A percentile compares a stretch with the other conserved stretches of the same genome.
Conservation (phyloP, 306 rosid genomes). For the Acacia confusa region DNA sequence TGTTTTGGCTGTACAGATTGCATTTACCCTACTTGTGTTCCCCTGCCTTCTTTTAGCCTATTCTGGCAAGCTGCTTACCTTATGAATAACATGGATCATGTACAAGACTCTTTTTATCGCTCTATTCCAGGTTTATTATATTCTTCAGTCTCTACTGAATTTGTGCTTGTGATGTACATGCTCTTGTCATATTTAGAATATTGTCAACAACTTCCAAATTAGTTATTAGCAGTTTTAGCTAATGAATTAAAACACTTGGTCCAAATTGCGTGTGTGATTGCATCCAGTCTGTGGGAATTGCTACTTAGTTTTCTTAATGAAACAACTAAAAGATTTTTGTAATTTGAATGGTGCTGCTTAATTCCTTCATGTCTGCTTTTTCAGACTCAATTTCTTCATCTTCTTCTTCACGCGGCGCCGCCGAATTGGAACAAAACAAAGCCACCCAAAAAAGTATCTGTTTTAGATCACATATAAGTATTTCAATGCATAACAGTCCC, state of each 20-base stretch:
- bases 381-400: no score
- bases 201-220: conserved; percentile 1
- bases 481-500: no score
- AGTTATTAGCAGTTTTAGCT: neutral
- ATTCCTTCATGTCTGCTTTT: conserved; percentile 20
- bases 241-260: neutral
- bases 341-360: conserved; percentile 10
- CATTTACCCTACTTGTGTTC: conserved; percentile 85
- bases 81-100: conserved; percentile 50
- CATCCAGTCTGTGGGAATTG: neutral
- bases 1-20: conserved; percentile 90
- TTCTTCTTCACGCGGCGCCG: no score
- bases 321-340: neutral
- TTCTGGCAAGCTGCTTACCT: conserved; percentile 97
- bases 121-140: conserved; percentile 88
- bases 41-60: conserved; percentile 97
- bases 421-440: no score
- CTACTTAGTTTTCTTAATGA: neutral
- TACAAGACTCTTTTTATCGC: conserved; percentile 58
- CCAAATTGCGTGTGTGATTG: neutral
- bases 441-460: no score
- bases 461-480: no score
- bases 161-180: neutral
- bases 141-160: conserved; percentile 6
- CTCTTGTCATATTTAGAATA: conserved; percentile 10